Evolutionary conservation across 305 asterid species (phyloP).

Genomic region (Solanum hybrid): DNA sequence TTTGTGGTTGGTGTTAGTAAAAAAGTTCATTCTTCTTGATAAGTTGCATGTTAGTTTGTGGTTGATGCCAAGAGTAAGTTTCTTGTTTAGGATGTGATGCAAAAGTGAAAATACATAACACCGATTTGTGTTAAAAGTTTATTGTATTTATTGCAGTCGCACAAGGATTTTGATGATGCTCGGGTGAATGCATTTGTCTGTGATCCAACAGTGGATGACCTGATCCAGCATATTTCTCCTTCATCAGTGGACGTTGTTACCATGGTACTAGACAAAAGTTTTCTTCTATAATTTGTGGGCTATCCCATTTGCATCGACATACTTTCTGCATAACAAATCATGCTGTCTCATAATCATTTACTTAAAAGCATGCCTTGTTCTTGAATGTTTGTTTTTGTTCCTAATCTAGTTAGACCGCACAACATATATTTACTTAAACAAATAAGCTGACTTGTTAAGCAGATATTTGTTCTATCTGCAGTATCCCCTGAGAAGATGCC

Average conservation of each 20-base stretch:
- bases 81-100: neutral
- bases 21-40: neutral
- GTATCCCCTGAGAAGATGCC: conserved; percentile 95
- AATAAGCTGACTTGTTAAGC: conserved; percentile 51
- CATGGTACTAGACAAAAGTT: conserved; percentile 50
- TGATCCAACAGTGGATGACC: conserved; percentile 72
- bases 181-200: conserved; percentile 75
- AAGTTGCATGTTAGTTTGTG: neutral
- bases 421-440: conserved; percentile 7
- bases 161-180: conserved; percentile 66
- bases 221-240: conserved; percentile 54
- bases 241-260: conserved; percentile 87
- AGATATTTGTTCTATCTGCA: conserved; percentile 97
- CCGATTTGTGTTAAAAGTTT: neutral
- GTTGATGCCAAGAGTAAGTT: neutral
- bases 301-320: neutral
- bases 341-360: neutral
- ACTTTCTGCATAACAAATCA: neutral
- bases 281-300: neutral
- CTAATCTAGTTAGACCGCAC: neutral
- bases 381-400: neutral
- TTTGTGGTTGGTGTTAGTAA: neutral
- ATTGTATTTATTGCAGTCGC: conserved; percentile 38
- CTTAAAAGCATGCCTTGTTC: neutral
- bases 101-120: neutral